Conservation (phyloP, 306 rosid genomes). For the Datisca glomerata region DNA sequence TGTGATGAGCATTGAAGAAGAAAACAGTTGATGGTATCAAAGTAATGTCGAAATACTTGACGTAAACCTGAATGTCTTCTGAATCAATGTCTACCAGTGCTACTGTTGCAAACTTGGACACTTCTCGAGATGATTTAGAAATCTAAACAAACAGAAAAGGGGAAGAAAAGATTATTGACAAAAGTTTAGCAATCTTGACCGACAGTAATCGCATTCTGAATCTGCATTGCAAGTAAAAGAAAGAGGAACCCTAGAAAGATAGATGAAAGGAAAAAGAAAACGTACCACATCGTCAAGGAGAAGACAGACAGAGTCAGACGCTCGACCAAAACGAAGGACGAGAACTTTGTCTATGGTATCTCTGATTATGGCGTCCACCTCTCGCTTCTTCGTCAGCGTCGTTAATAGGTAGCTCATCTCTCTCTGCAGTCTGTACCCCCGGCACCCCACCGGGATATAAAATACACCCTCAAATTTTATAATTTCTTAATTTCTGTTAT, state of each 20-base stretch:
- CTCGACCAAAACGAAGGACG: constrained; percentile 72
- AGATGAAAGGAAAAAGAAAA: not conserved
- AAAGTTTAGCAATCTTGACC: not conserved
- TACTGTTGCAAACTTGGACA: constrained; percentile 72
- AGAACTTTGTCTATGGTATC: constrained; percentile 80
- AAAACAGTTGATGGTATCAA: constrained; percentile 64
- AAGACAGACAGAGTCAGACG: constrained; percentile 50
- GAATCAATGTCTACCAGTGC: constrained; percentile 75
- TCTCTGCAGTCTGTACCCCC: no score
- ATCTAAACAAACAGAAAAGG: constrained; percentile 32
- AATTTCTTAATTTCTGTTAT: no score
- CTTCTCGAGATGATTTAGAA: constrained; percentile 57
- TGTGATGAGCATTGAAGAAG: constrained; percentile 96
- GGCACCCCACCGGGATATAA: no score
- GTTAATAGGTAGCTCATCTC: constrained; percentile 30
- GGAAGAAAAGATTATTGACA: no score
- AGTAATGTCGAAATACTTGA: constrained; percentile 69
- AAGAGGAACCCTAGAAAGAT: not conserved
- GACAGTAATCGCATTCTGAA: not conserved
- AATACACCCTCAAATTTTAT: no score
- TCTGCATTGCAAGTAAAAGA: not conserved
- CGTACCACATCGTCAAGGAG: constrained; percentile 64
- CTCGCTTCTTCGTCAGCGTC: constrained; percentile 41
- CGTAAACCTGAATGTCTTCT: constrained; percentile 56
- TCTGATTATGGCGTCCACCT: constrained; percentile 61